These are phyloP conservation scores for Pseudogymnoascus sp. DNA, from an alignment of 2,329 filamentous ascomycete genomes.

Conservation along the genomic window DNA sequence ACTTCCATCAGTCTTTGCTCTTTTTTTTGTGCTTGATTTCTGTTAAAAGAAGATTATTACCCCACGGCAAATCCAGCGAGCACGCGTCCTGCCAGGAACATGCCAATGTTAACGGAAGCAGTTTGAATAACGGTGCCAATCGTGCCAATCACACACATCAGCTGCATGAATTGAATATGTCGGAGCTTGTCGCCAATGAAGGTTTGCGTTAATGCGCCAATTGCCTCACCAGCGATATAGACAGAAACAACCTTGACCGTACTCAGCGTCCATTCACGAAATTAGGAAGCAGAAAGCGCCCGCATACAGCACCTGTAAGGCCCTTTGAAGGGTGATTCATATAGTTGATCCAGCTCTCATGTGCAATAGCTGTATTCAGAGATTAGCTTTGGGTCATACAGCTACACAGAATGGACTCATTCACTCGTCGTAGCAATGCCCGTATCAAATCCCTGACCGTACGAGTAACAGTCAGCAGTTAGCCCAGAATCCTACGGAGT, in stretches of 20 bases:
- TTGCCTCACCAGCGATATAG: constrained; percentile 52
- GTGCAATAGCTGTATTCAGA: no score
- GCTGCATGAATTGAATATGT: constrained; percentile 45
- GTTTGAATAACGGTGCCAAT: constrained; percentile 47
- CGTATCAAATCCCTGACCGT: no score
- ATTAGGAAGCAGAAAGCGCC: no score
- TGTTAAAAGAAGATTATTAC: constrained; percentile 20
- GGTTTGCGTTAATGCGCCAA: constrained; percentile 46
- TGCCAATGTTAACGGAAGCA: constrained; percentile 44
- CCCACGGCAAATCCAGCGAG: constrained; percentile 40
- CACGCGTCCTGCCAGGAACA: constrained; percentile 43
- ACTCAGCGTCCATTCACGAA: no score
- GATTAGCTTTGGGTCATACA: no score
- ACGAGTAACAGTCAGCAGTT: no score
- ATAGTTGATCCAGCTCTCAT: no score
- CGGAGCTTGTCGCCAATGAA: constrained; percentile 45
- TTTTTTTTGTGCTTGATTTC: not conserved
- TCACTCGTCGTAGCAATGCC: no score
- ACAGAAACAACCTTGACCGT: constrained; percentile 41
- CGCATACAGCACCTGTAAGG: no score
- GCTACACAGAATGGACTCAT: no score
- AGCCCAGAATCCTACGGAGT: no score
- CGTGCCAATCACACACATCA: constrained; percentile 46
- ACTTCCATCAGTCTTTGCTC: constrained; percentile 24
- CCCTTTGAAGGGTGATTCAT: no score